phyloP scores from a whole-genome alignment of 2,329 filamentous ascomycete genomes.

The Bipolaris zeicola region DNA sequence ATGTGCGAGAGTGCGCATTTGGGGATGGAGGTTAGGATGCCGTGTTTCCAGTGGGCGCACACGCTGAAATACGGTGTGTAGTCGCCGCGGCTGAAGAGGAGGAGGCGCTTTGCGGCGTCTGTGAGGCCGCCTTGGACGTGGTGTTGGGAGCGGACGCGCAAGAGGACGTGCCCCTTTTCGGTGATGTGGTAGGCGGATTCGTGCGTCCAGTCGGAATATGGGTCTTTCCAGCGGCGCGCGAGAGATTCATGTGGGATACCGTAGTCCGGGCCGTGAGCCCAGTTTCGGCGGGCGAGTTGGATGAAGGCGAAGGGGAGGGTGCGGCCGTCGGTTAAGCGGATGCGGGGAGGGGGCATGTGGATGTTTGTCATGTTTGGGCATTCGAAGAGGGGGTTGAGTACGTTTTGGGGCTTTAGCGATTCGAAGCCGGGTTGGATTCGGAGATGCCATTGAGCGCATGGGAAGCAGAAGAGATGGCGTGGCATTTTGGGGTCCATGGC shows the following conservation, averaged over 20 bases:
- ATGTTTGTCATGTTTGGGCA: conserved; percentile 61
- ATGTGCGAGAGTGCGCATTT: conserved; percentile 67
- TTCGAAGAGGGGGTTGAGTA: conserved; percentile 62
- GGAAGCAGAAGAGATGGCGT: conserved; percentile 64
- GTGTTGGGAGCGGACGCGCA: conserved; percentile 62
- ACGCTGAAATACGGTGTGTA: conserved; percentile 67
- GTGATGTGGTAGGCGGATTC: conserved; percentile 59
- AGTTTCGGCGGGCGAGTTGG: conserved; percentile 60
- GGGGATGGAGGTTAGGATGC: conserved; percentile 63
- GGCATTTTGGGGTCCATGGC: conserved; percentile 59
- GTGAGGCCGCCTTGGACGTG: conserved; percentile 60
- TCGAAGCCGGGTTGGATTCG: conserved; percentile 61
- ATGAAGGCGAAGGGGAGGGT: conserved; percentile 64
- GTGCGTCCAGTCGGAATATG: conserved; percentile 59
- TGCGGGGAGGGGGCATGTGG: conserved; percentile 58
- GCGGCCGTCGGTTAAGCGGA: conserved; percentile 57
- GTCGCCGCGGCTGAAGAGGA: conserved; percentile 65
- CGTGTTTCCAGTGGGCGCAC: conserved; percentile 67
- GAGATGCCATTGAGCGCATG: conserved; percentile 61
- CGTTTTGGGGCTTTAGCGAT: conserved; percentile 58
- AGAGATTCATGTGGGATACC: conserved; percentile 47
- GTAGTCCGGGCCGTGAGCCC: conserved; percentile 53
- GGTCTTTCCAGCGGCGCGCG: conserved; percentile 60
- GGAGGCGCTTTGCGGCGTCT: conserved; percentile 58
- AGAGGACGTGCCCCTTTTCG: conserved; percentile 60